Percentiles rank a stretch among this genome's conserved stretches.
These are phyloP conservation scores for Pestalotiopsis sp. DNA, from an alignment of 2,329 filamentous ascomycete species.

Conservation along the genomic window DNA sequence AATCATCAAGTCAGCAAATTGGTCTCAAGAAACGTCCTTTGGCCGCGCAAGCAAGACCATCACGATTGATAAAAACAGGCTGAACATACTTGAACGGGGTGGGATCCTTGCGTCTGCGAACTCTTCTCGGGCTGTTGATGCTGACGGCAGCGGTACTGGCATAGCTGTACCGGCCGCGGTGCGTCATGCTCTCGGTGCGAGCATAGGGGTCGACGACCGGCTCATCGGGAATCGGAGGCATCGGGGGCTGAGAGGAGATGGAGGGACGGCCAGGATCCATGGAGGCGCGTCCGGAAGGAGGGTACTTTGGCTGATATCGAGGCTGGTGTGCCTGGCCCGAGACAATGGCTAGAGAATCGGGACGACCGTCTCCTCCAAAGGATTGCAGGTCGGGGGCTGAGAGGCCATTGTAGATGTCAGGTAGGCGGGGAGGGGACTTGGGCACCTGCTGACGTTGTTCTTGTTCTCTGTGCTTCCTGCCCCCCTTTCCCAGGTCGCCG, in stretches of 20 bases:
- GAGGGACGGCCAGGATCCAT: constrained; percentile 53
- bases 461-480: constrained; percentile 53
- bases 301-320: constrained; percentile 35
- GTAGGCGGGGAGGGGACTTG: constrained; percentile 61
- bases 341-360: constrained; percentile 35
- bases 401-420: constrained; percentile 44
- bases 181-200: constrained; percentile 91
- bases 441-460: constrained; percentile 56
- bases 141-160: constrained; percentile 89
- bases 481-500: constrained; percentile 49
- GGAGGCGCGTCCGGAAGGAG: constrained; percentile 46
- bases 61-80: background rate
- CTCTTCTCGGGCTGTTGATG: constrained; percentile 88
- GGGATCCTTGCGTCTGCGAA: constrained; percentile 93
- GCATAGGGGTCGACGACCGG: constrained; percentile 76
- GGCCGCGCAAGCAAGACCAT: no score
- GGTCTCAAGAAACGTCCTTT: no score
- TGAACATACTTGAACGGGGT: constrained; percentile 95
- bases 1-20: constrained; percentile 19
- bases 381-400: constrained; percentile 33
- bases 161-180: constrained; percentile 95
- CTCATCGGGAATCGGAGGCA: constrained; percentile 64
- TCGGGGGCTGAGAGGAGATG: constrained; percentile 53
- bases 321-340: constrained; percentile 34
- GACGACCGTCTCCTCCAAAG: constrained; percentile 36